Evolutionary conservation across 2,329 filamentous ascomycete species (phyloP).

Genomic region (Emmonsiellopsis sp.): DNA sequence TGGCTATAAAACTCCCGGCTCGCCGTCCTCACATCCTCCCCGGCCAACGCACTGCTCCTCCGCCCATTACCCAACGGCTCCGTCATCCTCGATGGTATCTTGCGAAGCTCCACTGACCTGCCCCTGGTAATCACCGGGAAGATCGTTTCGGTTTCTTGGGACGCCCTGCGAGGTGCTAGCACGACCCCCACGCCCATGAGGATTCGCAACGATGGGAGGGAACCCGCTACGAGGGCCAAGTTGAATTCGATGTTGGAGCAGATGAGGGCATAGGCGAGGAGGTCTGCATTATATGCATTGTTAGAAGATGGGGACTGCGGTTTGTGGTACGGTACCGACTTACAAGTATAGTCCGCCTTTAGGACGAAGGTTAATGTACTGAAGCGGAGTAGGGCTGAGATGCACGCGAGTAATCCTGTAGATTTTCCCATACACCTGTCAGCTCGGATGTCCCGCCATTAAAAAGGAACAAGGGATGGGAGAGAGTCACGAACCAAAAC

Average conservation of each 20-base stretch:
- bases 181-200: neutral
- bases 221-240: neutral
- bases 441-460: neutral
- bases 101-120: too few species aligned
- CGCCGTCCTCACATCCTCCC: too few species aligned
- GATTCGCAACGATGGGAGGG: neutral
- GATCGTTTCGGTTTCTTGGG: neutral
- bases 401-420: neutral
- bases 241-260: neutral
- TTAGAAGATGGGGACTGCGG: neutral
- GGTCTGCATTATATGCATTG: neutral
- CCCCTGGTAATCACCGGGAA: too few species aligned
- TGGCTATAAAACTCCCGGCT: too few species aligned
- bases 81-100: too few species aligned
- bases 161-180: neutral
- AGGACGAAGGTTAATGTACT: neutral
- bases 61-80: too few species aligned
- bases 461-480: neutral
- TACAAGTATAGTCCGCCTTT: neutral
- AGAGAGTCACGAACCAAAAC: slow-evolving; percentile 1
- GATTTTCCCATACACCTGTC: neutral
- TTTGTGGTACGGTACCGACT: too few species aligned
- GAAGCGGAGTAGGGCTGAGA: neutral
- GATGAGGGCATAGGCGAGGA: neutral
- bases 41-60: too few species aligned